phyloP scores from a whole-genome alignment of 2,329 filamentous ascomycete genomes.

The Botrytis sinoallii region DNA sequence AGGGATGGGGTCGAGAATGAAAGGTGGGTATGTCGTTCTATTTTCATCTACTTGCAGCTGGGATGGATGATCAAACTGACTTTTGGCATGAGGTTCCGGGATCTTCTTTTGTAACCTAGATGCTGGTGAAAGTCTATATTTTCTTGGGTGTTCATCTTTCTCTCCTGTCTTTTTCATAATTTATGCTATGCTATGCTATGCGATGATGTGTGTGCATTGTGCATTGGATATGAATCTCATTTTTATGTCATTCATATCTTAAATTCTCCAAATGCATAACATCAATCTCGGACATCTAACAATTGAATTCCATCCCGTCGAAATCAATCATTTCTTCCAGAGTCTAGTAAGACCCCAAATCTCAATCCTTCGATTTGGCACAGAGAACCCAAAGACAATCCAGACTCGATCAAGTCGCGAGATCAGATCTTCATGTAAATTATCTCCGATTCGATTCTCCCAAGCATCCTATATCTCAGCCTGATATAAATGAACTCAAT shows the following conservation, averaged over 20 bases:
- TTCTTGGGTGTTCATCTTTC: too few relatives aligned
- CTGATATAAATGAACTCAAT: background rate
- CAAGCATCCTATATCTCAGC: slow-evolving; percentile 4
- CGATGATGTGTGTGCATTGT: background rate
- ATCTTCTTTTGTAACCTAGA: background rate
- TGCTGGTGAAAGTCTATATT: slow-evolving; percentile 1
- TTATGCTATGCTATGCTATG: background rate
- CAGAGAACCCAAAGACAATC: background rate
- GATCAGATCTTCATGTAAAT: background rate
- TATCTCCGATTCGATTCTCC: background rate
- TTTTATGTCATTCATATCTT: background rate
- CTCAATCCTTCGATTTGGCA: background rate
- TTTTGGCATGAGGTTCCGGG: background rate
- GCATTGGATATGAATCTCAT: background rate
- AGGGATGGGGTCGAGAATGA: background rate
- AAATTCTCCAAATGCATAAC: background rate
- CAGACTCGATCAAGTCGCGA: background rate
- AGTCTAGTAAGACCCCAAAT: background rate
- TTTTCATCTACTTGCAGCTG: background rate
- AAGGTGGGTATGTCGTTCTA: background rate
- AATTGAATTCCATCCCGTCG: background rate
- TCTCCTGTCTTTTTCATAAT: background rate
- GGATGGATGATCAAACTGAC: background rate
- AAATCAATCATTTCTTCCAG: background rate
- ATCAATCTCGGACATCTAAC: background rate